Conservation (phyloP, 2,329 filamentous ascomycete species). For the Bipolaris cookei region DNA sequence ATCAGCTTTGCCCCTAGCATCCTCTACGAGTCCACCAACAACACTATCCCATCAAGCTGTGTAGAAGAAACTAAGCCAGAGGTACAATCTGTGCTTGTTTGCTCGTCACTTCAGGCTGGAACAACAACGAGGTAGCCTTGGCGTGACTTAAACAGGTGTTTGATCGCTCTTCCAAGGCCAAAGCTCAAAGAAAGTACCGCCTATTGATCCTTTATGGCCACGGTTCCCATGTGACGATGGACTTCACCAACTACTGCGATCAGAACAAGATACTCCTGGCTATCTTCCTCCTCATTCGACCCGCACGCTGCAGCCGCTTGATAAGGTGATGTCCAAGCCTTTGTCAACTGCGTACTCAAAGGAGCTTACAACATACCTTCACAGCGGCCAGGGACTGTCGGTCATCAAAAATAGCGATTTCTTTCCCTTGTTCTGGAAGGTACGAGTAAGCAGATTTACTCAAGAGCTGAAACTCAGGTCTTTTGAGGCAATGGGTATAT, state of each 20-base stretch:
- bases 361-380: too few species aligned
- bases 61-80: too few species aligned
- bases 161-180: background rate
- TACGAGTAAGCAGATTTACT: background rate
- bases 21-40: too few species aligned
- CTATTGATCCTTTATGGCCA: background rate
- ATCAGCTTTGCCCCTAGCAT: too few species aligned
- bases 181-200: background rate
- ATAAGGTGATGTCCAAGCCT: too few species aligned
- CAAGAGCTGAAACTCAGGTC: background rate
- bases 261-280: background rate
- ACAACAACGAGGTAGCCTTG: slow-evolving; percentile 18
- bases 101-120: too few species aligned
- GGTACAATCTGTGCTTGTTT: too few species aligned
- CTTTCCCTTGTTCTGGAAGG: background rate
- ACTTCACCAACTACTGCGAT: background rate
- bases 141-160: slow-evolving; percentile 21
- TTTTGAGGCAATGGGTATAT: background rate
- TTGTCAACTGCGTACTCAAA: too few species aligned
- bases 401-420: too few species aligned
- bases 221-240: background rate
- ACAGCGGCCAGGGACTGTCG: too few species aligned
- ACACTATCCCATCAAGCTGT: too few species aligned
- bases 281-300: background rate
- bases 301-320: too few species aligned